phyloP scores from a whole-genome alignment of 2,329 filamentous ascomycete genomes.

The Claviceps pazoutovae region DNA sequence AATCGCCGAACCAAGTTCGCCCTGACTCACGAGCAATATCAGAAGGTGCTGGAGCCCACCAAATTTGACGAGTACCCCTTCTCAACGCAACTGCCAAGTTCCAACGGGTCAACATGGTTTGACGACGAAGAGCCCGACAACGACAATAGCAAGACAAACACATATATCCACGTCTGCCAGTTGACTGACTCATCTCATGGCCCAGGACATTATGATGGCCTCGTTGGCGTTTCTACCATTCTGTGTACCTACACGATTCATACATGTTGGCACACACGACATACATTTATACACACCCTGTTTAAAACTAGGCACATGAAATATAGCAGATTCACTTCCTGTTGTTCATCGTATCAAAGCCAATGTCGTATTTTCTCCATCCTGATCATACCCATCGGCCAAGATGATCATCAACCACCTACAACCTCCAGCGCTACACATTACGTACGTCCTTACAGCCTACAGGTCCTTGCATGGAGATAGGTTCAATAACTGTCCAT shows the following conservation, averaged over 20 bases:
- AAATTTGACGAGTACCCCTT: conserved; percentile 42
- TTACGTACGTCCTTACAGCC: too few species aligned
- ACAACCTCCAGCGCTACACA: too few species aligned
- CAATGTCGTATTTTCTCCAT: too few species aligned
- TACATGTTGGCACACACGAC: too few species aligned
- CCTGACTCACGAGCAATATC: conserved; percentile 44
- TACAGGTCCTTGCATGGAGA: too few species aligned
- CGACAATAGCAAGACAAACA: conserved; percentile 11
- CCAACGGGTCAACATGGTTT: conserved; percentile 6
- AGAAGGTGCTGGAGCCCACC: conserved; percentile 40
- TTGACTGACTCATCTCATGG: conserved; percentile 42
- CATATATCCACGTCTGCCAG: conserved; percentile 31
- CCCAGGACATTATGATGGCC: conserved; percentile 35
- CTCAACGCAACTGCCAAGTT: conserved; percentile 3
- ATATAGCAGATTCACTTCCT: too few species aligned
- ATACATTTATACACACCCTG: too few species aligned
- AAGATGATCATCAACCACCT: too few species aligned
- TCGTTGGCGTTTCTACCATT: conserved; percentile 31
- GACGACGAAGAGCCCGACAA: conserved; percentile 12
- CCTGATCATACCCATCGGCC: too few species aligned
- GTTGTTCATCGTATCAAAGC: too few species aligned
- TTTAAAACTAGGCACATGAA: too few species aligned
- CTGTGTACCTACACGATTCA: conserved; percentile 24
- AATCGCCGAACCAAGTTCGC: conserved; percentile 42
- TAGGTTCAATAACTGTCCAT: too few species aligned